A percentile compares a stretch with the other conserved stretches of the same genome.
Evolutionary conservation across 805 yeast species (phyloP).

Genomic region (Jamesozyma piceae): DNA sequence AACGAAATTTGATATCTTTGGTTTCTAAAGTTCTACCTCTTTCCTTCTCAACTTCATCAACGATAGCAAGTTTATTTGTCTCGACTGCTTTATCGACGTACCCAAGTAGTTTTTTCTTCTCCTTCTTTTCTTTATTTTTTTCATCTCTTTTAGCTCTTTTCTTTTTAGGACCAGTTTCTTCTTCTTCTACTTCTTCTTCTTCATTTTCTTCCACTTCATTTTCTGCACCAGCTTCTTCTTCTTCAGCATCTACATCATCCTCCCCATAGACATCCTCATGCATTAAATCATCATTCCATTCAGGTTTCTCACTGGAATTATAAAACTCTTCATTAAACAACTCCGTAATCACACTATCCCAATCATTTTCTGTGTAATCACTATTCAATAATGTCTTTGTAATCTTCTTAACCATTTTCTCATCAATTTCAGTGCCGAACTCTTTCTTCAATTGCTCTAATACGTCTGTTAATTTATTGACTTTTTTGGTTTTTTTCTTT

Average conservation of each 20-base stretch:
- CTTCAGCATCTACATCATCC: constrained; percentile 12
- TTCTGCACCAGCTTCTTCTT: constrained; percentile 11
- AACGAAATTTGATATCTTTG: constrained; percentile 53
- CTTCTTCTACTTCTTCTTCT: constrained; percentile 18
- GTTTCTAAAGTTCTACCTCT: constrained; percentile 49
- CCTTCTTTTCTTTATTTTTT: constrained; percentile 50
- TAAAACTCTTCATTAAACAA: constrained; percentile 82
- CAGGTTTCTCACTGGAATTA: constrained; percentile 48
- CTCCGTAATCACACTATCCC: constrained; percentile 82
- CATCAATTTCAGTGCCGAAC: constrained; percentile 42
- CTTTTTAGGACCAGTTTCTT: constrained; percentile 34
- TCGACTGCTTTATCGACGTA: constrained; percentile 75
- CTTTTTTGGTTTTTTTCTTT: constrained; percentile 65
- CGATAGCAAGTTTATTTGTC: constrained; percentile 51
- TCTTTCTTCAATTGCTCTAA: constrained; percentile 35
- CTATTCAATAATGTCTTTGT: constrained; percentile 72
- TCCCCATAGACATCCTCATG: constrained; percentile 36
- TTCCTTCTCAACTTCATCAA: constrained; percentile 53
- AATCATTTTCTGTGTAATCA: constrained; percentile 81
- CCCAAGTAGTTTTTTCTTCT: constrained; percentile 50
- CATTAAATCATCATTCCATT: constrained; percentile 51
- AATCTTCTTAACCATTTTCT: constrained; percentile 51
- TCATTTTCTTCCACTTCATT: constrained; percentile 17
- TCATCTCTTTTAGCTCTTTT: constrained; percentile 40
- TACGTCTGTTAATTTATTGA: constrained; percentile 68